Evolutionary conservation across 1,284 basidiomycete genomes (phyloP).

Genomic region (Amylostereum areolatum): DNA sequence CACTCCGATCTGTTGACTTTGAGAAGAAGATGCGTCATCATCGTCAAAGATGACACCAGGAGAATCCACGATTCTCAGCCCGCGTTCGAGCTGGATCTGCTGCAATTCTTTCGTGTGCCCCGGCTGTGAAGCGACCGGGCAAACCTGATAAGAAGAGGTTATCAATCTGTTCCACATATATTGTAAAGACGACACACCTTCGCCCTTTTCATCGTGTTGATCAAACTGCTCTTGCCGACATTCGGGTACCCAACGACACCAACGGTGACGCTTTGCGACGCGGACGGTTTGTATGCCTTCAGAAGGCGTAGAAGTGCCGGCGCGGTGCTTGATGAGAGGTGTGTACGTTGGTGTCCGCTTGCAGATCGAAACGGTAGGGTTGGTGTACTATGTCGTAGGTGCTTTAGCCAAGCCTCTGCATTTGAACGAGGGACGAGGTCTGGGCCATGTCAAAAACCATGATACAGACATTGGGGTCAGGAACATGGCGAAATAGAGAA

Average conservation of each 20-base stretch:
- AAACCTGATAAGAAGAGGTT: slow-evolving; percentile 51
- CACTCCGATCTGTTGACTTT: slow-evolving; percentile 47
- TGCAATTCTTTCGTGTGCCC: slow-evolving; percentile 96
- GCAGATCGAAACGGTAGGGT: slow-evolving; percentile 93
- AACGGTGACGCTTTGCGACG: slow-evolving; percentile 73
- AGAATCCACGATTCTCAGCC: slow-evolving; percentile 89
- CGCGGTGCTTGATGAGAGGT: slow-evolving; percentile 73
- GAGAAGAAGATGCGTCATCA: slow-evolving; percentile 32
- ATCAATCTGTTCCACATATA: slow-evolving; percentile 34
- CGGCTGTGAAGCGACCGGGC: slow-evolving; percentile 91
- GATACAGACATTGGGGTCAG: too few species aligned
- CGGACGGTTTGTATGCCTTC: slow-evolving; percentile 84
- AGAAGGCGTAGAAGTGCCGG: slow-evolving; percentile 82
- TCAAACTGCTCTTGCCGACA: slow-evolving; percentile 93
- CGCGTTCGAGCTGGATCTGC: slow-evolving; percentile 88
- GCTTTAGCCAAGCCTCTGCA: slow-evolving; percentile 85
- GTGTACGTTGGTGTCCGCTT: slow-evolving; percentile 72
- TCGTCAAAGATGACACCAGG: slow-evolving; percentile 94
- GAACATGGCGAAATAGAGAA: too few species aligned
- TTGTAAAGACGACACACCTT: slow-evolving; percentile 59
- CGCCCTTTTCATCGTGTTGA: slow-evolving; percentile 90
- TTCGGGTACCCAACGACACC: slow-evolving; percentile 97
- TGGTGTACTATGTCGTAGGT: slow-evolving; percentile 88
- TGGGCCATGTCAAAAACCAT: slow-evolving; percentile 23
- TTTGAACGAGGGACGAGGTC: slow-evolving; percentile 89